Evolutionary conservation across 768 basidiomycete species (phyloP).

Genomic region (Exsudoporus frostii): DNA sequence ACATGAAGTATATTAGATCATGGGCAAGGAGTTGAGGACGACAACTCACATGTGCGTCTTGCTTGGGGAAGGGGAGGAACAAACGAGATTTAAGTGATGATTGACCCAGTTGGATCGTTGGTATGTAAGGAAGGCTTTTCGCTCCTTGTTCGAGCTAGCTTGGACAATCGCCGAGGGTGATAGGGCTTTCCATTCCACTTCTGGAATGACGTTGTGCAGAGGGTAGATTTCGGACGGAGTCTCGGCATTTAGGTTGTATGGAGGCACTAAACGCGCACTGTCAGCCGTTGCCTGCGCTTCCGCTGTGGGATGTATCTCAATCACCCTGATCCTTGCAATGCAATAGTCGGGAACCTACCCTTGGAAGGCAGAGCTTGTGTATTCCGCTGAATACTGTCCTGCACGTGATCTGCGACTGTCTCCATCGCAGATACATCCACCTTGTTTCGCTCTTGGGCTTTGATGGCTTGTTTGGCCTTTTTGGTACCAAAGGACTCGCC

Average conservation of each 20-base stretch:
- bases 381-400: constrained; percentile 76
- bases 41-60: constrained; percentile 58
- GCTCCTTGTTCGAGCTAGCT: constrained; percentile 46
- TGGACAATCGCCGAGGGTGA: constrained; percentile 53
- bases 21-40: background rate
- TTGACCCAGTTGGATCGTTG: constrained; percentile 69
- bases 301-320: constrained; percentile 39
- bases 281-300: constrained; percentile 64
- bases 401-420: constrained; percentile 74
- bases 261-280: constrained; percentile 70
- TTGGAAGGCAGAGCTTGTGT: constrained; percentile 64
- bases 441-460: constrained; percentile 82
- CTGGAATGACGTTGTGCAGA: constrained; percentile 72
- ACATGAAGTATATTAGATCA: background rate
- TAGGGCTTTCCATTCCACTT: constrained; percentile 76
- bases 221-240: constrained; percentile 74
- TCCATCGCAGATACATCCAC: constrained; percentile 89
- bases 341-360: constrained; percentile 45
- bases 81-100: constrained; percentile 48
- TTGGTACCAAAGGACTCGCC: constrained; percentile 94
- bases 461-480: constrained; percentile 85
- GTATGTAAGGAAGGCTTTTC: constrained; percentile 57
- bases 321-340: background rate
- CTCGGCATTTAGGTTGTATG: constrained; percentile 61
- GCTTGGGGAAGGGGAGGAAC: constrained; percentile 46